Percentiles rank a stretch among this genome's conserved stretches.
phyloP scores from a whole-genome alignment of 345 rosid species.

The Cardamine chenopodiifolia region DNA sequence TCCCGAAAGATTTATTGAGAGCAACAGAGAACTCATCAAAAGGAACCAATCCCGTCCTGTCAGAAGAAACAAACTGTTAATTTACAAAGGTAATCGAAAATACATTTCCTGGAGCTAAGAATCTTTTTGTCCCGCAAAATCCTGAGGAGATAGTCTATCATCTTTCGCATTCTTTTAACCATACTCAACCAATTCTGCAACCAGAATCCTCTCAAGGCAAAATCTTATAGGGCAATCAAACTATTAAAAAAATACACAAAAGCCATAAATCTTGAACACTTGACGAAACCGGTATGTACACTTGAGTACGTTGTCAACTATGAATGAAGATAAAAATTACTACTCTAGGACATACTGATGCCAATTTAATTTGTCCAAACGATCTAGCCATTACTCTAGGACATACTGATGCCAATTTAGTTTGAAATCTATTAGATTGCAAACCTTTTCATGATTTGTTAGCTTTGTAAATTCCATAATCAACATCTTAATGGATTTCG shows the following conservation, averaged over 20 bases:
- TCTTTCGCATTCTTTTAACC: slow-evolving; percentile 64
- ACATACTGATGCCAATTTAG: too few species aligned
- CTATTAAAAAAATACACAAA: neutral
- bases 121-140: slow-evolving; percentile 46
- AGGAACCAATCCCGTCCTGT: slow-evolving; percentile 74
- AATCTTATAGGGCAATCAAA: slow-evolving; percentile 52
- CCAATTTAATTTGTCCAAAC: neutral
- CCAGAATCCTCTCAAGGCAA: slow-evolving; percentile 94
- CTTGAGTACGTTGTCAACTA: neutral
- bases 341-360: neutral
- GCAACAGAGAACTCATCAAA: slow-evolving; percentile 63
- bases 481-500: too few species aligned
- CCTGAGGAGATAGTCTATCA: slow-evolving; percentile 75
- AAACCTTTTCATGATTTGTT: too few species aligned
- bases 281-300: neutral
- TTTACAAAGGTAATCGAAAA: neutral
- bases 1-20: slow-evolving; percentile 73
- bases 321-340: neutral
- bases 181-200: slow-evolving; percentile 73
- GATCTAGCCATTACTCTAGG: slow-evolving; percentile 24
- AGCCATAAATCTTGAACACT: neutral
- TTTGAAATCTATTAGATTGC: too few species aligned
- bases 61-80: slow-evolving; percentile 10
- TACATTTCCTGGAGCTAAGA: neutral
- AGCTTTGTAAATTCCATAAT: too few species aligned